Conservation (phyloP, 164 flowering plant genomes). For the Echeveria elegans region DNA sequence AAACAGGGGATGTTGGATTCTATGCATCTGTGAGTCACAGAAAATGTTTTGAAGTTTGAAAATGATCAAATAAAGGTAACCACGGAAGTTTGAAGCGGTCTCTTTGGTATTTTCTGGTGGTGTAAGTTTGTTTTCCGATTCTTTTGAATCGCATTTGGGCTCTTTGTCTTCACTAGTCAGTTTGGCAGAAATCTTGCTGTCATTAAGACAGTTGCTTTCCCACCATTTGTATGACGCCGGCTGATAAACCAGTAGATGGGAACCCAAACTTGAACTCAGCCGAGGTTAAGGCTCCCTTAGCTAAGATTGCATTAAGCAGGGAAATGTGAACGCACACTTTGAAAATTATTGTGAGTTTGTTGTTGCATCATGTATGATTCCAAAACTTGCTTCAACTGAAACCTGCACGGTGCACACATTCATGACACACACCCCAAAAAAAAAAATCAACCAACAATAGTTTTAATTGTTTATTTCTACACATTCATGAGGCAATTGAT, state of each 20-base stretch:
- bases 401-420: not conserved
- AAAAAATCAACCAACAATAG: not conserved
- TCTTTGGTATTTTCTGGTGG: not conserved
- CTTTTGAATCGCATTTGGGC: too few relatives aligned
- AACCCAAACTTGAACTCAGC: constrained; percentile 5
- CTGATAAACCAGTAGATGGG: constrained; percentile 6
- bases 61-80: too few relatives aligned
- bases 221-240: not conserved
- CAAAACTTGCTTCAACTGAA: not conserved
- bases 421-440: too few relatives aligned
- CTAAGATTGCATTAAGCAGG: not conserved
- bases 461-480: too few relatives aligned
- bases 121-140: not conserved
- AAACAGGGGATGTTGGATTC: too few relatives aligned
- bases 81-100: not conserved
- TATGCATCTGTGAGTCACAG: too few relatives aligned
- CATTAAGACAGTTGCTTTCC: not conserved
- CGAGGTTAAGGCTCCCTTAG: not conserved
- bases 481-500: too few relatives aligned
- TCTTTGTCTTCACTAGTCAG: not conserved
- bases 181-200: not conserved
- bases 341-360: not conserved
- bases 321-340: not conserved
- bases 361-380: not conserved
- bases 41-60: too few relatives aligned